Conservation (phyloP, 331 rosid species). For the Rosa hybrid region DNA sequence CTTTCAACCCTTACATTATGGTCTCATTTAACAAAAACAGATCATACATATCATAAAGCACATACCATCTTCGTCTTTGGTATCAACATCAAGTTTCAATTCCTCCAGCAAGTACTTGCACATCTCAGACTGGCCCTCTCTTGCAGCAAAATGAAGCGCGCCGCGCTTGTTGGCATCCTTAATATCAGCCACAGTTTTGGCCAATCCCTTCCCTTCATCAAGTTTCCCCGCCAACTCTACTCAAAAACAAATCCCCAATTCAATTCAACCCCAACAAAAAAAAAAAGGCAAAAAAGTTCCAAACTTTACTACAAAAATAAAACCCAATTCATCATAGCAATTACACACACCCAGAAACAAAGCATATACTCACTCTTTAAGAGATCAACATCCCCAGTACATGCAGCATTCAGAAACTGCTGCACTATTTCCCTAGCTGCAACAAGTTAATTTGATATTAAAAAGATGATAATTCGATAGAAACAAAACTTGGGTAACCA, state of each 20-base stretch:
- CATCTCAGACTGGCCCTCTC: slow-evolving; percentile 79
- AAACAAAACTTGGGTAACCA: not conserved
- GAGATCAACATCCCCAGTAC: slow-evolving; percentile 81
- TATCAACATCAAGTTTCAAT: slow-evolving; percentile 72
- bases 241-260: slow-evolving; percentile 13
- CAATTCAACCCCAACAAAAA: not conserved
- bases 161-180: slow-evolving; percentile 95
- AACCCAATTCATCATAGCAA: slow-evolving; percentile 8
- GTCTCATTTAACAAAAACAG: not conserved
- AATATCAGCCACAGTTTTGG: slow-evolving; percentile 65
- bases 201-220: slow-evolving; percentile 70
- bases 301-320: not conserved
- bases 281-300: not conserved
- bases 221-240: slow-evolving; percentile 71
- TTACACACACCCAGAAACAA: too few species aligned
- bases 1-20: not conserved
- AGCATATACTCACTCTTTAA: slow-evolving; percentile 55
- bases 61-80: slow-evolving; percentile 86
- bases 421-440: slow-evolving; percentile 88
- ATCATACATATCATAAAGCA: not conserved
- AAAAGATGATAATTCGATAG: not conserved
- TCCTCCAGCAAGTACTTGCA: slow-evolving; percentile 72
- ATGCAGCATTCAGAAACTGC: slow-evolving; percentile 80
- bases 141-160: slow-evolving; percentile 91
- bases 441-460: slow-evolving; percentile 17